Base-by-base conservation (phyloP, 1,139 yeast genomes). In the Debaryomyces coudertii region DNA sequence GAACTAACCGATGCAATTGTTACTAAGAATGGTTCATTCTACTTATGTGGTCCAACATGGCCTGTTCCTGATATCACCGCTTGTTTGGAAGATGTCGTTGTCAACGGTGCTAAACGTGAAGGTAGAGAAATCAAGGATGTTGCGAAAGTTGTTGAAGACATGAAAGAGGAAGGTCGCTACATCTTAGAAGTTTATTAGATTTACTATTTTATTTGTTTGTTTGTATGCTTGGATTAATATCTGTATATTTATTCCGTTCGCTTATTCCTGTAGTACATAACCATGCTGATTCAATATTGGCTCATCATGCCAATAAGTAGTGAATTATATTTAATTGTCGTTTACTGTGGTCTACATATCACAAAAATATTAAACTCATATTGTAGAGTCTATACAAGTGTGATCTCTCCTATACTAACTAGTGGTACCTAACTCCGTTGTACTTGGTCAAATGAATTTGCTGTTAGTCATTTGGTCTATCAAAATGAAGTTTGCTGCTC, bases 21-120 rank as follows among this genome's bases (percentile, higher is more conserved):
- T 40, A 71, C 73, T 50, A 80, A 90, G 69, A 74, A 85, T 46
- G 99, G 98, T 48, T 85, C 90, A 20, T 92, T 93, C 80, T 93
- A 93, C 72, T 79, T 93, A 63, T 93, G 99, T 83, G 99, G 99
- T 53, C 98, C 98, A 38, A 93, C 98, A 1, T 93, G 99, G 99
- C 99, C 99, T 24, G 98, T 93, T 58, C 97, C 98, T 14, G 97
- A 92, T 66, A 88, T 93, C 58, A 89, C 97, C 48, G 89, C 87
- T 42, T 95, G 96, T 57, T 76, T 93, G 56, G 88, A 87, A 61
- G 96, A 89, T 56, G 87, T 93, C 58, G 78, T 90, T 44, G 66
- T 67, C 16, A 79, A 81, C 45, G 96, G 89, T 52, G 96, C 96
- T 30, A 73, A 73, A 45, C 75, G 73, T 55, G 77, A 75, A 46